phyloP scores from a whole-genome alignment of 2,329 filamentous ascomycete species.

The Sclerotinia nivalis region DNA sequence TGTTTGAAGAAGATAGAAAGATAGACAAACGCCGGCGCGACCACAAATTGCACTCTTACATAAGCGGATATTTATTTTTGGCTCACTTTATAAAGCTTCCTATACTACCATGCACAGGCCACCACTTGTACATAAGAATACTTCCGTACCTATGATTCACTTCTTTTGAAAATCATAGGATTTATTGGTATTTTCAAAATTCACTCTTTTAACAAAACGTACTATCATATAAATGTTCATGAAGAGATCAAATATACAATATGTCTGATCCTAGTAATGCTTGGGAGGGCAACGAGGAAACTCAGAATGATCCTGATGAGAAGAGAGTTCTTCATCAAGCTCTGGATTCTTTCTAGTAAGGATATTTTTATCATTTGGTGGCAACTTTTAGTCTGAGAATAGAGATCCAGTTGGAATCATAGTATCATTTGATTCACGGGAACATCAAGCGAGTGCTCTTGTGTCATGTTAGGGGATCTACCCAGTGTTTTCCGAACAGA shows the following conservation, averaged over 20 bases:
- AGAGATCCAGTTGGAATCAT: neutral
- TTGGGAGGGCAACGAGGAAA: conserved; percentile 53
- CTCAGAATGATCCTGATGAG: conserved; percentile 69
- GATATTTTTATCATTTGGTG: conserved; percentile 31
- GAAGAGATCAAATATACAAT: neutral
- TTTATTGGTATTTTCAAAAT: neutral
- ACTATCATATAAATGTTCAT: neutral
- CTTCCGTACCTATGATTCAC: neutral
- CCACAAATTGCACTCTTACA: conserved; percentile 10
- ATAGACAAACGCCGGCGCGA: neutral
- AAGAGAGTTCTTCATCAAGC: conserved; percentile 75
- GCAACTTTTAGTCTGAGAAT: neutral
- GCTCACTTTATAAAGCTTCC: neutral
- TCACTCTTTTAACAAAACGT: neutral
- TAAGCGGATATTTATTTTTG: conserved; percentile 15
- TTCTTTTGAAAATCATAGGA: neutral
- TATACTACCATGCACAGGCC: neutral
- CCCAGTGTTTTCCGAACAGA: neutral
- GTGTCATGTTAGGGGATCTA: conserved; percentile 5
- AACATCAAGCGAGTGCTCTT: conserved; percentile 17
- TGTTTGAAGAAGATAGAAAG: neutral
- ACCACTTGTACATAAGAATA: neutral
- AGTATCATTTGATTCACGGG: neutral
- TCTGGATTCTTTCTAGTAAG: conserved; percentile 87
- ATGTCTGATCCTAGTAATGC: conserved; percentile 10